These are phyloP conservation scores for Chrysosporium queenslandicum DNA, from an alignment of 2,329 filamentous ascomycete species.

Conservation along the genomic window DNA sequence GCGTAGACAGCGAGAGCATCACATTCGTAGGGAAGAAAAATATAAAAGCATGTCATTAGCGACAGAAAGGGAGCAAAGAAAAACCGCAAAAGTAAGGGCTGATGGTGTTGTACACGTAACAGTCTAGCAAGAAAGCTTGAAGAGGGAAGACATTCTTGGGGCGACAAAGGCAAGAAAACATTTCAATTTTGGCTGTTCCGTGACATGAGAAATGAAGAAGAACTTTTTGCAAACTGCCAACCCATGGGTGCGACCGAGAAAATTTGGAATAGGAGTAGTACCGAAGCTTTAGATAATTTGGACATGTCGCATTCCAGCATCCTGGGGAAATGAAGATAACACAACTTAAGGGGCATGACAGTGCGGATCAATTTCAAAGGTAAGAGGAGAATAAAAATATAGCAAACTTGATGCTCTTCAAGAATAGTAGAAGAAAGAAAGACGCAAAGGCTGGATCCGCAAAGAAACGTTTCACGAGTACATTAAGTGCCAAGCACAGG, in stretches of 20 bases:
- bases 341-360: constrained; percentile 4
- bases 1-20: constrained; percentile 10
- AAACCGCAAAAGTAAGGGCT: constrained; percentile 11
- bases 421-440: constrained; percentile 8
- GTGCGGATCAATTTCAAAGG: constrained; percentile 1
- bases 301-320: constrained; percentile 10
- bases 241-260: constrained; percentile 32
- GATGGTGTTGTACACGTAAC: constrained; percentile 13
- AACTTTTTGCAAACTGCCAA: constrained; percentile 39
- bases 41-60: background rate
- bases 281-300: constrained; percentile 6
- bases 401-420: background rate
- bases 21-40: constrained; percentile 9
- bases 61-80: background rate
- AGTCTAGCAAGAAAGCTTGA: constrained; percentile 6
- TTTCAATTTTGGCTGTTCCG: constrained; percentile 13
- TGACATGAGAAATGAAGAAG: constrained; percentile 19
- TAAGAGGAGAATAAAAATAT: constrained; percentile 4
- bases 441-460: constrained; percentile 15
- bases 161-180: constrained; percentile 1
- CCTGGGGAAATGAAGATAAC: background rate
- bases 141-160: constrained; percentile 11
- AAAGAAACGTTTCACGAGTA: constrained; percentile 19
- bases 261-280: constrained; percentile 10
- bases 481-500: constrained; percentile 35